phyloP scores from a whole-genome alignment of 225 moss, liverwort and hornwort species.

The Takakia lepidozioides region DNA sequence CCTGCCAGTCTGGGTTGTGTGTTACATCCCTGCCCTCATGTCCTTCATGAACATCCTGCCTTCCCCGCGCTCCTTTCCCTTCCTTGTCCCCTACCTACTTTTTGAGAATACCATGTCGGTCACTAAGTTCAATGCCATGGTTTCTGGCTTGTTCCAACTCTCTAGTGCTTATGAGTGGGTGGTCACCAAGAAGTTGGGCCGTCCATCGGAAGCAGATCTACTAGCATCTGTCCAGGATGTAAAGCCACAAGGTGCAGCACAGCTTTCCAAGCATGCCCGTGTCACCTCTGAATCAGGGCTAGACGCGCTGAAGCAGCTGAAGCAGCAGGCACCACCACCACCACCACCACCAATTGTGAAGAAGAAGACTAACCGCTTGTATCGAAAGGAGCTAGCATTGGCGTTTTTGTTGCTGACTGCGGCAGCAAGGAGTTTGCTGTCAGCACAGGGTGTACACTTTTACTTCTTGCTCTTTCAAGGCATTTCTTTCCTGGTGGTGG shows the following conservation, averaged over 20 bases:
- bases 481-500: slow-evolving; percentile 45
- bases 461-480: slow-evolving; percentile 55
- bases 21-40: slow-evolving; percentile 54
- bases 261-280: slow-evolving; percentile 21
- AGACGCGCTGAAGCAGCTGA: slow-evolving; percentile 31
- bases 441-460: slow-evolving; percentile 55
- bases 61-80: slow-evolving; percentile 40
- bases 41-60: slow-evolving; percentile 57
- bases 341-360: slow-evolving; percentile 21
- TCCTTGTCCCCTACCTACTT: slow-evolving; percentile 48
- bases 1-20: slow-evolving; percentile 56
- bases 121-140: slow-evolving; percentile 61
- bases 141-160: slow-evolving; percentile 51
- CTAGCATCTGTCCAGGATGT: slow-evolving; percentile 23
- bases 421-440: slow-evolving; percentile 39
- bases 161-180: slow-evolving; percentile 58
- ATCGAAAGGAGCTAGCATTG: slow-evolving; percentile 53
- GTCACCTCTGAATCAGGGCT: slow-evolving; percentile 38
- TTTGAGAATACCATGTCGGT: slow-evolving; percentile 68
- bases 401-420: slow-evolving; percentile 56
- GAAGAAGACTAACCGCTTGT: slow-evolving; percentile 44
- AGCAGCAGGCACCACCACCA: slow-evolving; percentile 14
- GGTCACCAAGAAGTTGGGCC: slow-evolving; percentile 54
- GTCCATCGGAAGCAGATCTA: slow-evolving; percentile 47
- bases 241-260: slow-evolving; percentile 19